Base-by-base conservation (phyloP, 495 filamentous ascomycete species). In the Penicillium samsonianum region DNA sequence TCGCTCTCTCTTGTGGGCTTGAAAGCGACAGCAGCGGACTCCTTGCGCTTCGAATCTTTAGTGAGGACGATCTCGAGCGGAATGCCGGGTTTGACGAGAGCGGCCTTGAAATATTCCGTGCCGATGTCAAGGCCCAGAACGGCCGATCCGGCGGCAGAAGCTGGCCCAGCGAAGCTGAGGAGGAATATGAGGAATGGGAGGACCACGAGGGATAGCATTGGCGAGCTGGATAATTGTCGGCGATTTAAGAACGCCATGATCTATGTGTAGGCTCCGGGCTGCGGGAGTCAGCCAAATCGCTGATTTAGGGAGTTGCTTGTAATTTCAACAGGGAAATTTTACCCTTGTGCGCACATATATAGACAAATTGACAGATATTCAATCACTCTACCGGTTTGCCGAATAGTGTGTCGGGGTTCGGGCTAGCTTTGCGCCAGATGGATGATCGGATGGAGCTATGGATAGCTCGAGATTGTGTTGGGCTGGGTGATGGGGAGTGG, bases 11-110 rank as follows among this genome's bases (percentile, higher is more conserved):
- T 78, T 19, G 82, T 77, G 41, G 92, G 90, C 71, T 98, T 99
- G 81, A 99, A 98, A 31, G 90, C 89, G 63, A 98, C 86, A 43
- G 92, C 92, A 4, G 93, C 90, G 20, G 79, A 81, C 70, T 99
- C 95, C 78, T 99, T 99, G 64, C 94, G 88, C 71, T 95, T 90
- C 35, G 94, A 97, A 73, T 99, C 94, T 71, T 97, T 98, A n/a
- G 90, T 96, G 53, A 96, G 82, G 68, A 99, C 92, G 61, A 99
- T 98, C 67, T 98, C 95, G 71, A 98, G 90, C 11, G 95, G 95
- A 55, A 97, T 96, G 58, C 94, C 94, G 3, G 95, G 95, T 72
- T 99, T 99, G 57, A 99, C 93, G 28, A 98, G 84, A 3, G 90
- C 86, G 16, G 93, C 93, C 81, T 98, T 99, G 70, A 99, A 87